phyloP scores from a whole-genome alignment of 305 asterid species.

The Rubia tinctorum region DNA sequence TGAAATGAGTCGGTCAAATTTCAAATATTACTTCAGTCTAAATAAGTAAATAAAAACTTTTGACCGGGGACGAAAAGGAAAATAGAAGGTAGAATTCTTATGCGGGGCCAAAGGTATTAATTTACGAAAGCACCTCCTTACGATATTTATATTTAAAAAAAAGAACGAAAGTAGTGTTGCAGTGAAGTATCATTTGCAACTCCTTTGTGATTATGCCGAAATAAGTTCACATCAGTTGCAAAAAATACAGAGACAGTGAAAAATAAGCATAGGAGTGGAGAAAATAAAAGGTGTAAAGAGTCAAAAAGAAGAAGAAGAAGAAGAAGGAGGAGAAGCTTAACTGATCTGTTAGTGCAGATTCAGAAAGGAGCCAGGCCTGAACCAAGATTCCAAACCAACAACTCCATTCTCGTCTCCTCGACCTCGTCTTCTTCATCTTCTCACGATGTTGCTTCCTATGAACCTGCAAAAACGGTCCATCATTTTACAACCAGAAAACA shows the following conservation, averaged over 20 bases:
- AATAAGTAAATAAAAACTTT: too few species aligned
- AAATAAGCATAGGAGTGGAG: not conserved
- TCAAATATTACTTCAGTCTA: too few species aligned
- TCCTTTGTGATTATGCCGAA: not conserved
- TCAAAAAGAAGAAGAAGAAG: not conserved
- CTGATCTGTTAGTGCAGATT: constrained; percentile 38
- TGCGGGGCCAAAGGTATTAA: too few species aligned
- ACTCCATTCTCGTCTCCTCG: constrained; percentile 21
- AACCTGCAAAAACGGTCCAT: constrained; percentile 10
- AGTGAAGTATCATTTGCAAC: too few species aligned
- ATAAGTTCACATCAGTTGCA: not conserved
- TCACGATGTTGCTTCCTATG: too few species aligned
- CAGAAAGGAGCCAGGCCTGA: constrained; percentile 28
- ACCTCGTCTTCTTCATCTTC: constrained; percentile 31
- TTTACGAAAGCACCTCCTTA: too few species aligned
- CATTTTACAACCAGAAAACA: not conserved
- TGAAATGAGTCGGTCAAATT: too few species aligned
- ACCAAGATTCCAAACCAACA: constrained; percentile 26
- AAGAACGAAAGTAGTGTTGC: too few species aligned
- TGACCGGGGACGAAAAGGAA: too few species aligned
- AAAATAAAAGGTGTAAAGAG: not conserved
- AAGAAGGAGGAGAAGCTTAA: constrained; percentile 22
- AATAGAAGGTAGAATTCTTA: too few species aligned
- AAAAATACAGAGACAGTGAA: not conserved
- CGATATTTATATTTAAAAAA: too few species aligned